A percentile compares a stretch with the other conserved stretches of the same genome.
These are phyloP conservation scores for Sisymbrium irio DNA, from an alignment of 345 rosid genomes.

Conservation along the genomic window DNA sequence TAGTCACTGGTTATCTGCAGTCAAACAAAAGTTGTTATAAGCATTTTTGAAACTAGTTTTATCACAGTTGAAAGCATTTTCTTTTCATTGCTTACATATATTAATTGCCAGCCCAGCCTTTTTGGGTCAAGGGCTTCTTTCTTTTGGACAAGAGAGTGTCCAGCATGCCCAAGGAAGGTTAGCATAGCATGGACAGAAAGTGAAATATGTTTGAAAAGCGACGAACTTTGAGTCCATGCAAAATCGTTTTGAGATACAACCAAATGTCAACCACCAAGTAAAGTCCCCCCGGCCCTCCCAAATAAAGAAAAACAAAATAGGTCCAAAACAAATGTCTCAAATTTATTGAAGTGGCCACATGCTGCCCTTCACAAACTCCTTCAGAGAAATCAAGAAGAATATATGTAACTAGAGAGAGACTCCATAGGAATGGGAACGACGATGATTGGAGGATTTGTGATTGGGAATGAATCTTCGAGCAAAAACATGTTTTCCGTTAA, in stretches of 20 bases:
- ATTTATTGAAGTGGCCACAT: background rate
- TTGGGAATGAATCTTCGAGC: slow-evolving; percentile 49
- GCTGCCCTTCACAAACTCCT: background rate
- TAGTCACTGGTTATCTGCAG: background rate
- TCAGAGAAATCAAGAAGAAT: background rate
- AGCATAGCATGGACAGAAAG: background rate
- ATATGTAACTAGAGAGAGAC: slow-evolving; percentile 3
- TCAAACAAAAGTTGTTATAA: background rate
- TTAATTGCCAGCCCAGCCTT: background rate
- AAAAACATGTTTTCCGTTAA: slow-evolving; percentile 78
- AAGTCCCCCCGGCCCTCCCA: no score
- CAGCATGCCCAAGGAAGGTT: background rate
- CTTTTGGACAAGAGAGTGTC: background rate
- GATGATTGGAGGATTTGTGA: slow-evolving; percentile 11
- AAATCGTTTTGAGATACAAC: background rate
- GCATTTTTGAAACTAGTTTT: background rate
- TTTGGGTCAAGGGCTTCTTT: background rate
- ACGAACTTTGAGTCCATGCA: background rate
- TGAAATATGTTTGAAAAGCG: background rate
- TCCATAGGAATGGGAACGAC: background rate
- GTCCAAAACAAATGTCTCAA: background rate
- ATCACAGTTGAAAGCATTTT: background rate
- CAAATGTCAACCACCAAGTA: background rate
- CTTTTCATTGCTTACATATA: background rate
- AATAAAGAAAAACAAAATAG: background rate